phyloP scores from a whole-genome alignment of 768 basidiomycete species.

The Postia placenta region DNA sequence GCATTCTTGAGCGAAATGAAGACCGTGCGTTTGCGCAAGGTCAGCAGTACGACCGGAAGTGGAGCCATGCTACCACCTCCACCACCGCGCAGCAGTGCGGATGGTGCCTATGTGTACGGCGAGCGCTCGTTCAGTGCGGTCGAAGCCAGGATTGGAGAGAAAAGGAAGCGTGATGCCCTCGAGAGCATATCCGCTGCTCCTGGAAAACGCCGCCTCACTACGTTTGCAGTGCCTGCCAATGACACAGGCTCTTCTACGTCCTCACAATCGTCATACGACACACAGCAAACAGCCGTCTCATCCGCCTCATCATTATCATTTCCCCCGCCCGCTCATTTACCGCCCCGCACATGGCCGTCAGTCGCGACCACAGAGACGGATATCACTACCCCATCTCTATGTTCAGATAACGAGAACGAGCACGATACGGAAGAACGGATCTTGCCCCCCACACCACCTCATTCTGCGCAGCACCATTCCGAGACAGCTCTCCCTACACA shows the following conservation, averaged over 20 bases:
- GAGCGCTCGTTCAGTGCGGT: conserved; percentile 11
- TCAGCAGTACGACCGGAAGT: conserved; percentile 28
- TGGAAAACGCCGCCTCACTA: conserved; percentile 13
- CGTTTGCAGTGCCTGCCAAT: conserved; percentile 5
- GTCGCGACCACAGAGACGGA: conserved; percentile 33
- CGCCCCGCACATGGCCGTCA: conserved; percentile 25
- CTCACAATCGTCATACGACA: conserved; percentile 7
- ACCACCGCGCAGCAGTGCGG: not conserved
- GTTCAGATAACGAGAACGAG: conserved; percentile 63
- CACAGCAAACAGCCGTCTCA: conserved; percentile 4
- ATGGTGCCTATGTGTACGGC: conserved; percentile 5
- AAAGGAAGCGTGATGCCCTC: conserved; percentile 15
- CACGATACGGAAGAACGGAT: conserved; percentile 30
- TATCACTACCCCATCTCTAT: conserved; percentile 60
- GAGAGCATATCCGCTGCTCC: not conserved
- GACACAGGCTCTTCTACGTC: conserved; percentile 14
- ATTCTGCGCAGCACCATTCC: not conserved
- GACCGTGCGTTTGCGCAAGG: conserved; percentile 60
- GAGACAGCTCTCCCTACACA: too few relatives aligned
- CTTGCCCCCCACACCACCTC: conserved; percentile 18
- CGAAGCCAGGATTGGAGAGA: conserved; percentile 14
- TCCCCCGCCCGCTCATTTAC: conserved; percentile 2
- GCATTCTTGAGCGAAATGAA: conserved; percentile 79
- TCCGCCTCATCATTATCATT: conserved; percentile 5
- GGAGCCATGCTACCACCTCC: conserved; percentile 13